Conservation (phyloP, 2,329 filamentous ascomycete genomes). For the Blastomyces emzantsi region DNA sequence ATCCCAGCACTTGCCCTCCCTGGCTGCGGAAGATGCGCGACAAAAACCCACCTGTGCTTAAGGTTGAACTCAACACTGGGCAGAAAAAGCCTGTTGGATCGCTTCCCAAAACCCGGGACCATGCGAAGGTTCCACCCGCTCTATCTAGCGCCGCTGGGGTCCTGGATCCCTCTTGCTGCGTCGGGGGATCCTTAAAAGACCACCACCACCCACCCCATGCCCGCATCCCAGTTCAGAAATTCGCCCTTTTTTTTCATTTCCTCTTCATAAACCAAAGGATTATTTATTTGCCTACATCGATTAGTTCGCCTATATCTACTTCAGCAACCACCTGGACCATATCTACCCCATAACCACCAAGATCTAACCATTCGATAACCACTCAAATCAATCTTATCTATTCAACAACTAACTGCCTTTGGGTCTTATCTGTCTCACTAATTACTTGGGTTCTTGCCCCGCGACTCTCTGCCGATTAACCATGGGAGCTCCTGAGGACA, state of each 20-base stretch:
- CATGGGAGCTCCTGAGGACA: background rate
- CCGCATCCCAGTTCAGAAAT: background rate
- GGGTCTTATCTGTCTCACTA: background rate
- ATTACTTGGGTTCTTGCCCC: background rate
- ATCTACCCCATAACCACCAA: background rate
- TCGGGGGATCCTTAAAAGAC: background rate
- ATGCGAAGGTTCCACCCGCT: background rate
- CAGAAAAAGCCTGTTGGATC: background rate
- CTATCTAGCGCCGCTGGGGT: background rate
- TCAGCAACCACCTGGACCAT: background rate
- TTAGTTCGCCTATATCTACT: background rate
- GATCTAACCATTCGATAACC: background rate
- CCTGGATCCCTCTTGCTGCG: background rate
- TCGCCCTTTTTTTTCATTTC: background rate
- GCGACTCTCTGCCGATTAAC: background rate
- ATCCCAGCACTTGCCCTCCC: background rate
- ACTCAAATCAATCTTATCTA: background rate
- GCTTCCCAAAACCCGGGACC: background rate
- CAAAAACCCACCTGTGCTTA: background rate
- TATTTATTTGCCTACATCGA: background rate
- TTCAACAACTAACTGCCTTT: too few species aligned
- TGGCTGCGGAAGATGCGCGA: background rate
- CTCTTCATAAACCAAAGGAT: background rate
- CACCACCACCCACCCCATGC: too few species aligned
- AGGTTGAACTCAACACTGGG: background rate